Evolutionary conservation across 2,329 filamentous ascomycete genomes (phyloP).

Genomic region (Hypomyces rosellus): DNA sequence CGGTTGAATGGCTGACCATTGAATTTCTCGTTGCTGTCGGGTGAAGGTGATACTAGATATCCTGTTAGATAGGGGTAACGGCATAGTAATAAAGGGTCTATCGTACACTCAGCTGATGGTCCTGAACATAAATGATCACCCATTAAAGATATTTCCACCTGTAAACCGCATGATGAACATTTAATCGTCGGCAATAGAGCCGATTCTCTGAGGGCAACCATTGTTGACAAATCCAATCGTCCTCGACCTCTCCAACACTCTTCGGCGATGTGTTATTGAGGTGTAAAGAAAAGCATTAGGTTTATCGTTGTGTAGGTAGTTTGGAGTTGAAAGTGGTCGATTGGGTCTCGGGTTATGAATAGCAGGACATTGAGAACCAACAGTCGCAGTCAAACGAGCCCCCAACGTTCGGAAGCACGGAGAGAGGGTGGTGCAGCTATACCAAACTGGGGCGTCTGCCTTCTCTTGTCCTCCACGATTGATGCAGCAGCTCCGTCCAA

Average conservation of each 20-base stretch:
- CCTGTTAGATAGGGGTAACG: slow-evolving; percentile 1
- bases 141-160: slow-evolving; percentile 81
- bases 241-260: too few species aligned
- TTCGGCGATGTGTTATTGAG: slow-evolving; percentile 1
- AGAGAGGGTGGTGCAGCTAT: too few species aligned
- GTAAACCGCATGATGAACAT: slow-evolving; percentile 70
- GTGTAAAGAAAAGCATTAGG: slow-evolving; percentile 4
- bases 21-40: slow-evolving; percentile 25
- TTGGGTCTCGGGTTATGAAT: background rate
- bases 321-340: background rate
- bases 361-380: too few species aligned
- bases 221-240: slow-evolving; percentile 22
- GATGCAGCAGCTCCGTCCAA: too few species aligned
- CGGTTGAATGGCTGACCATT: slow-evolving; percentile 18
- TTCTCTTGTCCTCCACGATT: too few species aligned
- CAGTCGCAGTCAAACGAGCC: too few species aligned
- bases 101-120: slow-evolving; percentile 42
- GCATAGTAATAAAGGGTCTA: background rate
- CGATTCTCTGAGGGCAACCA: slow-evolving; percentile 53
- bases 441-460: too few species aligned
- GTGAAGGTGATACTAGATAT: slow-evolving; percentile 33
- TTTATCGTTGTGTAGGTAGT: background rate
- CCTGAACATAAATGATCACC: slow-evolving; percentile 71
- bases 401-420: too few species aligned
- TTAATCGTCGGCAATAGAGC: slow-evolving; percentile 77